phyloP scores from a whole-genome alignment of 2,329 filamentous ascomycete genomes.

The Ceratocystis diversiconidia region DNA sequence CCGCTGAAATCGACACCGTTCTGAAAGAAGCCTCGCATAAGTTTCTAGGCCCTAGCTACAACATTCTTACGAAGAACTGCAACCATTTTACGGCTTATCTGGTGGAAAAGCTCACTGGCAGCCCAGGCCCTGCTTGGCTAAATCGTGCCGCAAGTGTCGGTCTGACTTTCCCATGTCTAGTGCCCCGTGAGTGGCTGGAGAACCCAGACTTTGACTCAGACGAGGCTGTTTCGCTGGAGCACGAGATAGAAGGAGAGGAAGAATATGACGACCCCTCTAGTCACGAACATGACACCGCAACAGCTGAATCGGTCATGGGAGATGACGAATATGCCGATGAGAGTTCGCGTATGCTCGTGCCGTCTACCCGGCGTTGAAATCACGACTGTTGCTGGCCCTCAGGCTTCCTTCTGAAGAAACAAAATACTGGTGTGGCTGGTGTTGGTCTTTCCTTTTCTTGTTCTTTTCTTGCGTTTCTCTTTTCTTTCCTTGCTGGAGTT shows the following conservation, averaged over 20 bases:
- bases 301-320: conserved; percentile 36
- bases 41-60: conserved; percentile 65
- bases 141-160: conserved; percentile 77
- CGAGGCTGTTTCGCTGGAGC: conserved; percentile 55
- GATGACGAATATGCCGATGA: conserved; percentile 38
- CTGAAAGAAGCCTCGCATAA: conserved; percentile 54
- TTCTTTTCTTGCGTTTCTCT: conserved; percentile 2
- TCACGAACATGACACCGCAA: conserved; percentile 33
- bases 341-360: conserved; percentile 22
- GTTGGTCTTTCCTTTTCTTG: not conserved
- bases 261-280: conserved; percentile 47
- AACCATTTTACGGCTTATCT: conserved; percentile 76
- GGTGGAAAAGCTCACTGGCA: conserved; percentile 57
- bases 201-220: conserved; percentile 62
- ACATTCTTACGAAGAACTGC: conserved; percentile 71
- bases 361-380: conserved; percentile 2
- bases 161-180: conserved; percentile 65
- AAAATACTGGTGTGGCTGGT: not conserved
- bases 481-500: not conserved
- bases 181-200: conserved; percentile 68
- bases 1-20: conserved; percentile 55
- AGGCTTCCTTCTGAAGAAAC: not conserved
- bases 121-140: conserved; percentile 57
- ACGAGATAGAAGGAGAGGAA: conserved; percentile 55
- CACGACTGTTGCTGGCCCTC: not conserved